These are phyloP conservation scores for Oryza punctata DNA, from an alignment of 176 grass and related monocot genomes.

Conservation along the genomic window DNA sequence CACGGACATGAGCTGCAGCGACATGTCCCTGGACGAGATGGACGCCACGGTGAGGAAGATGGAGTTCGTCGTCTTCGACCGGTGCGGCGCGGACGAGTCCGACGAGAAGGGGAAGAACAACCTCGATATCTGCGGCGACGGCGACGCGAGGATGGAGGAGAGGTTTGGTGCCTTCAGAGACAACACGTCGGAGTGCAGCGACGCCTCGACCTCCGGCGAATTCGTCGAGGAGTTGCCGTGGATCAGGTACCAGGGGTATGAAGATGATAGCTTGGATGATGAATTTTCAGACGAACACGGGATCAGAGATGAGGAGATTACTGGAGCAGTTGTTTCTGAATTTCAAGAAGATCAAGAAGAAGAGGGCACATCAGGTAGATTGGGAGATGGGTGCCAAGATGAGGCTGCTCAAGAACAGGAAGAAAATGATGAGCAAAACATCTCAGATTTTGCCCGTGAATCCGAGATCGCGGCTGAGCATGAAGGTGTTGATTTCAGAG, in stretches of 20 bases:
- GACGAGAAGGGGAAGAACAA: slow-evolving; percentile 12
- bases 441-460: not conserved
- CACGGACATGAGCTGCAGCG: slow-evolving; percentile 65
- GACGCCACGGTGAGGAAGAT: slow-evolving; percentile 61
- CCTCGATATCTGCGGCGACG: not conserved
- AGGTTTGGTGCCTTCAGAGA: slow-evolving; percentile 50
- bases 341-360: slow-evolving; percentile 6
- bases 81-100: slow-evolving; percentile 25
- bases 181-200: slow-evolving; percentile 50
- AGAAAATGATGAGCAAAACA: not conserved
- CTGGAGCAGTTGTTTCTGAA: slow-evolving; percentile 1
- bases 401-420: slow-evolving; percentile 8
- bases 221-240: slow-evolving; percentile 51
- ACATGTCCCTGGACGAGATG: slow-evolving; percentile 79
- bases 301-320: not conserved
- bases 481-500: not conserved
- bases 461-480: not conserved
- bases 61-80: slow-evolving; percentile 77
- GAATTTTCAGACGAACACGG: slow-evolving; percentile 38
- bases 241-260: slow-evolving; percentile 42
- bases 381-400: not conserved
- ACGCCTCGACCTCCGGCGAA: slow-evolving; percentile 16
- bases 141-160: slow-evolving; percentile 31
- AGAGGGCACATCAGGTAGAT: slow-evolving; percentile 14
- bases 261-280: slow-evolving; percentile 47